phyloP scores from a whole-genome alignment of 2,329 filamentous ascomycete genomes.

The Exophiala aquamarina region DNA sequence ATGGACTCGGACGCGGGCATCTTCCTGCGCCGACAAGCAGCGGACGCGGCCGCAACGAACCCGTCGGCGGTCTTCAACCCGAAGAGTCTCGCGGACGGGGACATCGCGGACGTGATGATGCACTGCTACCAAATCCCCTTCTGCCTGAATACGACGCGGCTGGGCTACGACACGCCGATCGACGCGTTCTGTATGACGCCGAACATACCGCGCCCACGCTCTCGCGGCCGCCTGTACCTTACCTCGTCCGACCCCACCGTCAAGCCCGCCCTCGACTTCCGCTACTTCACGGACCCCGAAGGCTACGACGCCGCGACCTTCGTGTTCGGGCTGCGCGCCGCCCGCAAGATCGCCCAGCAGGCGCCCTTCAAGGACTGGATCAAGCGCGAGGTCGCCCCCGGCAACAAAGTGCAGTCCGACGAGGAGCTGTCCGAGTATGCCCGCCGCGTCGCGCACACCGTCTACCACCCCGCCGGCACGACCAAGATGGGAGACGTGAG shows the following conservation, averaged over 20 bases:
- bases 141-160: constrained; percentile 76
- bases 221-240: constrained; percentile 74
- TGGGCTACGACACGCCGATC: constrained; percentile 70
- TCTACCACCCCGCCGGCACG: constrained; percentile 86
- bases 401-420: constrained; percentile 70
- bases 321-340: constrained; percentile 72
- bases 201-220: constrained; percentile 81
- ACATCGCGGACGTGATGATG: constrained; percentile 88
- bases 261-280: constrained; percentile 83
- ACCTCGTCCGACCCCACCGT: constrained; percentile 71
- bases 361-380: constrained; percentile 80
- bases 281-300: constrained; percentile 84
- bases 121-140: constrained; percentile 97
- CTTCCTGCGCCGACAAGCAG: constrained; percentile 76
- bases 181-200: constrained; percentile 93
- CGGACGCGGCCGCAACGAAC: constrained; percentile 63
- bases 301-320: constrained; percentile 82
- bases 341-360: constrained; percentile 73
- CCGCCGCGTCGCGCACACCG: constrained; percentile 77
- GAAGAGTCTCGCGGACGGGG: constrained; percentile 60
- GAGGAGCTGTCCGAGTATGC: constrained; percentile 82
- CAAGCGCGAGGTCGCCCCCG: constrained; percentile 77
- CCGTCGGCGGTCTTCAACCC: constrained; percentile 44
- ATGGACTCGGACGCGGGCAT: constrained; percentile 90
- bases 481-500: constrained; percentile 82